Evolutionary conservation across 768 basidiomycete genomes (phyloP), one percentile per base, ranked within the genome.

Genomic region (Obba rivulosa): DNA sequence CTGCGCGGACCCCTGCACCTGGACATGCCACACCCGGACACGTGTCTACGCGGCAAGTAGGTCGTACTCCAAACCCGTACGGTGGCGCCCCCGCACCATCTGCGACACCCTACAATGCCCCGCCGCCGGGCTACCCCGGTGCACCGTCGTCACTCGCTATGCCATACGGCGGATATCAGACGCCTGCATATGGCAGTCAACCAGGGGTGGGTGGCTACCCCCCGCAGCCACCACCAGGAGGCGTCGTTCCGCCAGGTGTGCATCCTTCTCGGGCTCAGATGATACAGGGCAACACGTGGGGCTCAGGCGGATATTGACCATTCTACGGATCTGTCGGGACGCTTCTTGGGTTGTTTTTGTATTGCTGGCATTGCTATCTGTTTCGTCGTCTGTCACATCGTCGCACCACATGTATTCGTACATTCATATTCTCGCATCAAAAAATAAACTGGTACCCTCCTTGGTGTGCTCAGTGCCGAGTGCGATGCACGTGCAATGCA

Each of bases 1-100:
- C 88, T 43, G 88, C 78, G 18, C 77, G 87, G 28, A 83, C 82
- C 13, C 76, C 80, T 11, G 87, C 65, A 1, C 56, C 69, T 31
- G 70, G 68, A 2, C 66, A 69, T 39, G 61, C 63, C n/a, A 90
- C 87, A 8, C 87, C 89, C n/a, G 87, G 88, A 1, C 85, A 80
- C 58, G 72, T 81, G 66, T 92, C 89, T 17, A 74, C 85, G 39
- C 86, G 87, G 46, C 85, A 87, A 55, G 58, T 66, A 24, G 79
- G 76, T 16, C 78, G 85, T 41, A 92, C 89, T 38, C 89, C 90
- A 9, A 92, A 91, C 57, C 86, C 89, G 2, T 91, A 91, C 55
- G 77, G 74, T 20, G 35, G 7, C 8, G 47, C 51, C 13, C 46
- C 48, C 62, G 66, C 52, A 65, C 69, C n/a, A 62, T 14, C 68